Conservation (phyloP, 1,139 yeast genomes). For the Arxiozyma bovina region DNA sequence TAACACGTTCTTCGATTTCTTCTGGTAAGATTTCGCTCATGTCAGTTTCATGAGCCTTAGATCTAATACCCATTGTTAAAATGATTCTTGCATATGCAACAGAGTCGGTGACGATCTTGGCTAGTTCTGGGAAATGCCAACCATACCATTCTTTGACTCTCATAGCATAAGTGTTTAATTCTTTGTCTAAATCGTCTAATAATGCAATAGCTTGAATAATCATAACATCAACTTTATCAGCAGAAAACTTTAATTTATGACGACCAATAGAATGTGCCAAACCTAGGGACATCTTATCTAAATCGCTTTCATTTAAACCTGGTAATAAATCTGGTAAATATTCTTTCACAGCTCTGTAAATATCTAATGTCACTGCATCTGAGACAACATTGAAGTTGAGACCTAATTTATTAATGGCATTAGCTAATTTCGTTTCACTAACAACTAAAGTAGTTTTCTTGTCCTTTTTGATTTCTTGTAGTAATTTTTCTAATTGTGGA, state of each 20-base stretch:
- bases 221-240: conserved; percentile 97
- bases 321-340: conserved; percentile 89
- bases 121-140: conserved; percentile 99
- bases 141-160: conserved; percentile 99
- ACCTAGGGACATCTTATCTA: conserved; percentile 93
- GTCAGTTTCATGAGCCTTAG: conserved; percentile 84
- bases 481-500: conserved; percentile 64
- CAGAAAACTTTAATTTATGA: conserved; percentile 92
- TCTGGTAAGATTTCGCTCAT: conserved; percentile 88
- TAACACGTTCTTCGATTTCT: conserved; percentile 73
- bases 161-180: conserved; percentile 95
- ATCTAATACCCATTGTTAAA: conserved; percentile 87
- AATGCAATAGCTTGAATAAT: conserved; percentile 97
- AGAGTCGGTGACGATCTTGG: conserved; percentile 91
- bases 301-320: conserved; percentile 76
- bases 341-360: conserved; percentile 91
- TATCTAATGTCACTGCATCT: conserved; percentile 89
- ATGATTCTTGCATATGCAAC: conserved; percentile 91
- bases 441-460: conserved; percentile 87
- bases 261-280: conserved; percentile 96
- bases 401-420: conserved; percentile 90
- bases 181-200: conserved; percentile 93
- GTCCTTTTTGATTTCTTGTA: conserved; percentile 76
- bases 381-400: conserved; percentile 81
- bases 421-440: conserved; percentile 91